Base-by-base conservation (phyloP, 352 stramenopile genomes). In the Phytopythium sindhum region DNA sequence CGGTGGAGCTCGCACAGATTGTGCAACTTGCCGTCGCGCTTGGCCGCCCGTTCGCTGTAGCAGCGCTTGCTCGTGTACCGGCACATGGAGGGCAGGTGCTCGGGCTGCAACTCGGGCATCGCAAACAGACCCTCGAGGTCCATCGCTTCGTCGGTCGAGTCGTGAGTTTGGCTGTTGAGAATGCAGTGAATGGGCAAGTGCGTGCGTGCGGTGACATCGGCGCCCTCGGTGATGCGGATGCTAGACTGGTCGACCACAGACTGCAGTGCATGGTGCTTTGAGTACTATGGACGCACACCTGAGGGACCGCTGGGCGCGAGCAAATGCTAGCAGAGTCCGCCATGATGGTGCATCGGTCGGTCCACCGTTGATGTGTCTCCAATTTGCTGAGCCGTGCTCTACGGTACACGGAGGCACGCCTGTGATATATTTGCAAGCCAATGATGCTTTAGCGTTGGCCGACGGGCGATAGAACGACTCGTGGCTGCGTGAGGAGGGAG, bases 1-100 rank as follows among this genome's bases (percentile, higher is more conserved):
- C 78, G 70, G 51, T 88, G 78, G 65, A 80, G 74, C 60, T 85
- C 76, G 63, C 77, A 88, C 15, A 88, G 58, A 5, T 75, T 72
- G 59, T 88, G 76, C 58, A 82, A 23, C 39, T 62, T 70, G 35
- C 77, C 77, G 67, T 80, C 67, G 28, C 73, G 68, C 48, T 88
- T 88, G 24, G 69, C 65, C 8, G 79, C 74, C n/a, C 74, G 79
- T 4, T 66, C 67, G 24, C 72, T 76, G 48, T 64, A 63, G 71
- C 79, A 86, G 41, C 66, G 66, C 52, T 84, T 86, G 70, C 75
- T 88, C 31, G 67, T 64, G 65, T 88, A 87, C 1, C 66, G 59
- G 67, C 78, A 87, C 39, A 58, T 58, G 52, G 23, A 33, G 1
- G 52, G 28, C 31, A 44, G 8, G 52, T 58, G 52, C 52, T 58